These are phyloP conservation scores for Cornus kousa DNA, from an alignment of 148 eudicot species.

Conservation along the genomic window DNA sequence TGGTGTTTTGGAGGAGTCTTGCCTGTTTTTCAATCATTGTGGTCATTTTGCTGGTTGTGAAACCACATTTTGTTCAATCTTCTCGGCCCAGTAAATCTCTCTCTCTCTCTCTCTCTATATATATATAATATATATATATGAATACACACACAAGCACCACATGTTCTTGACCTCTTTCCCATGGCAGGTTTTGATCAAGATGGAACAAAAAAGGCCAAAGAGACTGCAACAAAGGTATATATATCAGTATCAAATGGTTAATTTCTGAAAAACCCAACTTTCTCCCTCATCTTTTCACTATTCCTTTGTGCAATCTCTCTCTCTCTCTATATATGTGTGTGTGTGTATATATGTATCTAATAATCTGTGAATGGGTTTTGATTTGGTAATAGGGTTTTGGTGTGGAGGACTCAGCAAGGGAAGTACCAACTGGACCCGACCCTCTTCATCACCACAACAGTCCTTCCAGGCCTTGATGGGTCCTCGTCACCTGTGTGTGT, in stretches of 20 bases:
- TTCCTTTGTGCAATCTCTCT: neutral
- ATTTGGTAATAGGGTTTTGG: neutral
- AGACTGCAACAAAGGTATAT: neutral
- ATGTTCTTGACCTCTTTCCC: no score
- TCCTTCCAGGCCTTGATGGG: conserved; percentile 4
- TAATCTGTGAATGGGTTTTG: no score
- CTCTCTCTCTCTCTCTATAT: neutral
- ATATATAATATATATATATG: neutral
- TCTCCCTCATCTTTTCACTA: neutral
- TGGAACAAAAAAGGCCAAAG: conserved; percentile 7
- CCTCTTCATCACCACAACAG: conserved; percentile 10
- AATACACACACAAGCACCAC: no score
- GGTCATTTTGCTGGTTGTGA: neutral
- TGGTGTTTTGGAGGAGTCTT: conserved; percentile 1
- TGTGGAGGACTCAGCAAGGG: conserved; percentile 8
- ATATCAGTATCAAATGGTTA: neutral
- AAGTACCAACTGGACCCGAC: conserved; percentile 12
- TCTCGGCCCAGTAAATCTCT: neutral
- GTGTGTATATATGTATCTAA: neutral
- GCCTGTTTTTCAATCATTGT: conserved; percentile 3
- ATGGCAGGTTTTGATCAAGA: neutral
- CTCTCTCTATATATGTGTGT: neutral
- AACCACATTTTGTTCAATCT: neutral
- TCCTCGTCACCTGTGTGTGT: neutral
- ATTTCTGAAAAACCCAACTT: neutral